These are phyloP conservation scores for Betula pendula DNA, from an alignment of 306 rosid species.

Conservation along the genomic window DNA sequence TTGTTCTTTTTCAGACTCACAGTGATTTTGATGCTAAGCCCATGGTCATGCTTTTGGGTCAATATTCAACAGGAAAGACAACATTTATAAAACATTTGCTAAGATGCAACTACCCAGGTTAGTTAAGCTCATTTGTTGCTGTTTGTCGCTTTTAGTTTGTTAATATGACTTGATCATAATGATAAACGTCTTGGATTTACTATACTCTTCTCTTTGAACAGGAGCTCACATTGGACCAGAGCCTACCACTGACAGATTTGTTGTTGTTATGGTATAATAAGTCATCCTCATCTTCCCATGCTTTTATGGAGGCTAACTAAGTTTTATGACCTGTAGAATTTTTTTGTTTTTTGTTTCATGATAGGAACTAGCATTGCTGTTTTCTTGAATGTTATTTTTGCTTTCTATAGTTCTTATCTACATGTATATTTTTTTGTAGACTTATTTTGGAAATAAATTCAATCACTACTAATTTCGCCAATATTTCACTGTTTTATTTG, in stretches of 20 bases:
- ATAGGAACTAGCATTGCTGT: slow-evolving; percentile 1
- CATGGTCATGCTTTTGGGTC: slow-evolving; percentile 96
- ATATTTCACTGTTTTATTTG: neutral
- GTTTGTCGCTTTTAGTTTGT: neutral
- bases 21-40: slow-evolving; percentile 99
- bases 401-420: neutral
- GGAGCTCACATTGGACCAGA: slow-evolving; percentile 99
- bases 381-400: neutral
- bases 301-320: slow-evolving; percentile 5
- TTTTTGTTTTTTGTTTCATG: neutral
- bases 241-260: slow-evolving; percentile 97
- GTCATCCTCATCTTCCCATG: neutral
- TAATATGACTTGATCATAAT: neutral
- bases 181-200: neutral
- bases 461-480: neutral
- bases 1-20: slow-evolving; percentile 49
- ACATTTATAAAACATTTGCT: slow-evolving; percentile 89
- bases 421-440: neutral
- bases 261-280: slow-evolving; percentile 81
- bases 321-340: neutral
- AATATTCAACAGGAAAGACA: slow-evolving; percentile 96
- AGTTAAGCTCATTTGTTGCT: slow-evolving; percentile 25
- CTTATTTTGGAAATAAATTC: neutral
- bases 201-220: slow-evolving; percentile 28
- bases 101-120: slow-evolving; percentile 84